Base-by-base conservation (phyloP, 805 yeast species). In the Millerozyma miso region DNA sequence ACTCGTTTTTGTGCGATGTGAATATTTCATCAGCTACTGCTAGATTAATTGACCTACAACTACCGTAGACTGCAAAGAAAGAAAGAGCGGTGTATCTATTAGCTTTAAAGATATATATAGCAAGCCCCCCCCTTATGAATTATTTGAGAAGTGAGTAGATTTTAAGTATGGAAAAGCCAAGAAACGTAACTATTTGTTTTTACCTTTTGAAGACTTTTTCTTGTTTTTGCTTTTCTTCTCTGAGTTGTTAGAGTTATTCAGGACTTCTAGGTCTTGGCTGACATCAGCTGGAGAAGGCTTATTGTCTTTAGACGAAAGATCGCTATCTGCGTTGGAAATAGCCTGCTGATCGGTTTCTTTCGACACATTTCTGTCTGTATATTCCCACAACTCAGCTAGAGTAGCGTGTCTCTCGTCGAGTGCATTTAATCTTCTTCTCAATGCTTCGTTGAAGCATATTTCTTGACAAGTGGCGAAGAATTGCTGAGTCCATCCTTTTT, bases 361-460 rank as follows among this genome's bases (percentile, higher is more conserved):
- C 12, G 16, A 4, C 16, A 17, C n/a, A 19, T 39, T 33, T 23
- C n/a, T 18, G n/a, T 19, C 19, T 32, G 14, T 42, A 10, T 23
- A 55, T 40, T 66, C 63, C 76, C 76, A 71, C 46, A 66, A 46
- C 31, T 53, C 54, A 14, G 60, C 41, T 47, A 69, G 66, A 37
- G 53, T 57, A 43, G 60, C 58, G 10, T 61, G 44, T 43, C 76
- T 63, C 14, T 56, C 62, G 17, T 67, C 77, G 55, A 82, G 62
- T 3, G 77, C 64, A 34, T 56, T 52, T 31, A 78, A 55, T 56
- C 97, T 83, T 71, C 93, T 81, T 64, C 91, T 78, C 41, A 91
- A 71, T 1, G 97, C 97, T 65, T 86, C 91, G 60, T 91, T 93
- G 64, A 89, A 86, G 49, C 96, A 88, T 40, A 91, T 83, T 59